A percentile compares a stretch with the other conserved stretches of the same genome.
Conservation (phyloP, 306 rosid genomes). For the Castanopsis chinensis region DNA sequence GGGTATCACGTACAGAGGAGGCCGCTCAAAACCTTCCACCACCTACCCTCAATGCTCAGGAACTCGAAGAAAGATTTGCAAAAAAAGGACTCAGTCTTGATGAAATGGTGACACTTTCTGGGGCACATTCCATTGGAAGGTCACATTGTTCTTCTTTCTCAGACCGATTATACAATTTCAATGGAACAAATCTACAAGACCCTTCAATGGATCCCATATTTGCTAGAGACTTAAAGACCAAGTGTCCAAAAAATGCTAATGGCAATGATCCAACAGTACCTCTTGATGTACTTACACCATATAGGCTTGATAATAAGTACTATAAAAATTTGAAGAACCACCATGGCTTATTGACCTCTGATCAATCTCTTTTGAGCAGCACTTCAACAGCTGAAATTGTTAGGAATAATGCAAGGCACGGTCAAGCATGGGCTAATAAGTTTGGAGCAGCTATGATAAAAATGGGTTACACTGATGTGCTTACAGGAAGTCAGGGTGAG, state of each 20-base stretch:
- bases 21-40: neutral
- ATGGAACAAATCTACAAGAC: constrained; percentile 14
- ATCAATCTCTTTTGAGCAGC: neutral
- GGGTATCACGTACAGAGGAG: neutral
- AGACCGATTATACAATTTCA: neutral
- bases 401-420: neutral
- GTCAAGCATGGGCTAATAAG: neutral
- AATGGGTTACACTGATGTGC: constrained; percentile 1
- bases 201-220: constrained; percentile 16
- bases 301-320: neutral
- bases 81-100: neutral
- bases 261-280: neutral
- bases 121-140: constrained; percentile 7
- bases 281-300: constrained; percentile 2
- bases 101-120: constrained; percentile 21
- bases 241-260: too few relatives aligned
- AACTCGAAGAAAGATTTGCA: neutral
- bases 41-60: neutral
- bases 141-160: constrained; percentile 12
- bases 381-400: neutral
- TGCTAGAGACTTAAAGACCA: neutral
- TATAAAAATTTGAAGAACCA: neutral
- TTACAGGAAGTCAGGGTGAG: neutral
- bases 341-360: neutral
- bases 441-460: constrained; percentile 10